Evolutionary conservation across 805 yeast genomes (phyloP).

Genomic region (Pichia sporocuriosa): DNA sequence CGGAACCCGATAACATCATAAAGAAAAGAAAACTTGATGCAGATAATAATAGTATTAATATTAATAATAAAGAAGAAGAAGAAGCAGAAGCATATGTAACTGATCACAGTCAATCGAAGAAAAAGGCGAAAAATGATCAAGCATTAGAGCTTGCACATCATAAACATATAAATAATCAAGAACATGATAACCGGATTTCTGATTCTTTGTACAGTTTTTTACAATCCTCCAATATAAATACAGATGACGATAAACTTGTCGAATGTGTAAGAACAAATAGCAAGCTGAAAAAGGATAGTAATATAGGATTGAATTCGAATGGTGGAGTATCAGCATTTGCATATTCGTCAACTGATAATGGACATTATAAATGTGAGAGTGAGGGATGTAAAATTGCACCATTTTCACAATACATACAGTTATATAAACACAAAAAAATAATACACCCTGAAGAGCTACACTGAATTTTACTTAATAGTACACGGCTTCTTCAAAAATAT

Average conservation of each 20-base stretch:
- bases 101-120: too few species aligned
- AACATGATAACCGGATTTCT: too few species aligned
- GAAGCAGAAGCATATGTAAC: too few species aligned
- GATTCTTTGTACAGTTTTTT: neutral
- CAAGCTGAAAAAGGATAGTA: too few species aligned
- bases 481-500: too few species aligned
- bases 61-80: neutral
- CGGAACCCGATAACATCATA: neutral
- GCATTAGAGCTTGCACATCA: too few species aligned
- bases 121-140: too few species aligned
- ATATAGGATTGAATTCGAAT: too few species aligned
- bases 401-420: slow-evolving; percentile 5
- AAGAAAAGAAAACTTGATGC: too few species aligned
- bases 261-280: neutral
- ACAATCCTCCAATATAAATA: too few species aligned
- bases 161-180: too few species aligned
- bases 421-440: slow-evolving; percentile 4
- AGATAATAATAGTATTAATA: neutral
- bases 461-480: too few species aligned
- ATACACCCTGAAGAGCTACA: slow-evolving; percentile 9
- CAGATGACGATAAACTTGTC: neutral
- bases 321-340: slow-evolving; percentile 3
- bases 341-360: neutral
- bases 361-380: slow-evolving; percentile 1
- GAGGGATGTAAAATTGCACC: neutral